A percentile compares a stretch with the other conserved stretches of the same genome.
These are phyloP conservation scores for Vachellia collinsii DNA, from an alignment of 306 rosid species.

Conservation along the genomic window DNA sequence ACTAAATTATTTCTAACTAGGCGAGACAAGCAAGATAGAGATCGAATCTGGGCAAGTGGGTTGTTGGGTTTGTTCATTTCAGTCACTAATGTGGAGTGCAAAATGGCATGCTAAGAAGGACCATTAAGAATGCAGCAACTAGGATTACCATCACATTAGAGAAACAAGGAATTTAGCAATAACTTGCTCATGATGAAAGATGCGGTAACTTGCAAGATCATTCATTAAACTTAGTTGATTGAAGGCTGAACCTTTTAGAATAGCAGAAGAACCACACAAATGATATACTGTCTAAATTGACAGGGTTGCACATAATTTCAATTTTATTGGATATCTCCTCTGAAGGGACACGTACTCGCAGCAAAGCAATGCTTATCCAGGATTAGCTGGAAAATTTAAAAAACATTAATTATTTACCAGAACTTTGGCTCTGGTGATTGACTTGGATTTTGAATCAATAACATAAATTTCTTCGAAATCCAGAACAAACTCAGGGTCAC, in stretches of 20 bases:
- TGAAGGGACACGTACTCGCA: background rate
- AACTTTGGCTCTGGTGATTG: conserved; percentile 86
- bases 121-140: background rate
- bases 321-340: background rate
- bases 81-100: background rate
- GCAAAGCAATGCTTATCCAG: conserved; percentile 15
- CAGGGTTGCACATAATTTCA: background rate
- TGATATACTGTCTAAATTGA: background rate
- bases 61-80: background rate
- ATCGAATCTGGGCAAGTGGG: conserved; percentile 25
- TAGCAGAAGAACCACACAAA: background rate
- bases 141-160: background rate
- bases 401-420: conserved; percentile 57
- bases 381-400: conserved; percentile 19
- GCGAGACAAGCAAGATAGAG: conserved; percentile 17
- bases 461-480: conserved; percentile 95
- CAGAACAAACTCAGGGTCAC: conserved; percentile 84
- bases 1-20: background rate
- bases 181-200: background rate
- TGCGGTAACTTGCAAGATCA: background rate
- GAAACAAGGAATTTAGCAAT: background rate
- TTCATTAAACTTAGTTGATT: background rate
- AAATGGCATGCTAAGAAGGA: background rate
- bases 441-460: conserved; percentile 85
- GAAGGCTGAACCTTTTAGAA: background rate